These are phyloP conservation scores for Hemileia vastatrix DNA, from an alignment of 1,284 basidiomycete genomes.

Conservation along the genomic window DNA sequence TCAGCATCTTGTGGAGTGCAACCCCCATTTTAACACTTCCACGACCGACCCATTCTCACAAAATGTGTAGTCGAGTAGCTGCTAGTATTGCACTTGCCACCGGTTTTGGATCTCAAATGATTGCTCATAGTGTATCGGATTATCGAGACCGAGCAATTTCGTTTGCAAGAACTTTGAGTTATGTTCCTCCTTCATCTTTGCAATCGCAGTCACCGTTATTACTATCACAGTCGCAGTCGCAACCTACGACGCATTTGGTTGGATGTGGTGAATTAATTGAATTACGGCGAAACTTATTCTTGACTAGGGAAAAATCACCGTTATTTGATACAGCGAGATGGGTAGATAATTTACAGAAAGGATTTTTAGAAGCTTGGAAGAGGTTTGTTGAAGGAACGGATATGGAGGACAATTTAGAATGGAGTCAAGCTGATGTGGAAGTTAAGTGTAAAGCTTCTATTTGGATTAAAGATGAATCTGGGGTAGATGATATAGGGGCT, in stretches of 20 bases:
- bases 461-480: constrained; percentile 12
- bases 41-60: constrained; percentile 49
- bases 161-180: constrained; percentile 48
- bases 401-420: constrained; percentile 47
- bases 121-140: constrained; percentile 49
- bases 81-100: constrained; percentile 55
- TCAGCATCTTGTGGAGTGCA: constrained; percentile 54
- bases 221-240: constrained; percentile 30
- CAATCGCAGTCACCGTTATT: constrained; percentile 14
- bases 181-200: constrained; percentile 36
- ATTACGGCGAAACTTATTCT: constrained; percentile 51
- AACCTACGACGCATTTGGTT: constrained; percentile 2
- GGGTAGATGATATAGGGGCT: not conserved
- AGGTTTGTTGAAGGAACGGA: constrained; percentile 54
- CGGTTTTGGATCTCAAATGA: constrained; percentile 53
- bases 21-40: constrained; percentile 57
- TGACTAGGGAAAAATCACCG: constrained; percentile 50
- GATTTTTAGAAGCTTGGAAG: constrained; percentile 51
- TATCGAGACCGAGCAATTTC: constrained; percentile 54
- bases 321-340: constrained; percentile 55
- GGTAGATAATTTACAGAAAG: constrained; percentile 53
- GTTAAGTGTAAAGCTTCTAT: constrained; percentile 6
- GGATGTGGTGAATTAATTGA: constrained; percentile 46
- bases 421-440: constrained; percentile 26
- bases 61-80: constrained; percentile 57